These are phyloP conservation scores for Boletus edulis DNA, from an alignment of 768 basidiomycete species.

Conservation along the genomic window DNA sequence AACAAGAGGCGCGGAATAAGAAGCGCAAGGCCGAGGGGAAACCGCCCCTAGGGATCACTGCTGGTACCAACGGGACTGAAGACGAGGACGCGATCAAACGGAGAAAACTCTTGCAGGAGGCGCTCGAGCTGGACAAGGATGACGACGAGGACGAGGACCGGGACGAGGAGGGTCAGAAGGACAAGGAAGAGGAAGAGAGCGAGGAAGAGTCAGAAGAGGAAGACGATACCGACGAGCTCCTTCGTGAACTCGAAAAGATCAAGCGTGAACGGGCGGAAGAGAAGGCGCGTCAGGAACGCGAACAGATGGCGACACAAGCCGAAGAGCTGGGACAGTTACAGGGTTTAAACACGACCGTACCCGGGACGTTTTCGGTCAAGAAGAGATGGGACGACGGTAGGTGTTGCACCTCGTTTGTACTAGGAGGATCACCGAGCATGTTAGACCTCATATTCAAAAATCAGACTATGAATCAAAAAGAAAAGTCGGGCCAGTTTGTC, in stretches of 20 bases:
- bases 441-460: conserved; percentile 98
- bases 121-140: conserved; percentile 85
- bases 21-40: conserved; percentile 89
- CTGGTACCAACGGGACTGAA: conserved; percentile 37
- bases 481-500: conserved; percentile 80
- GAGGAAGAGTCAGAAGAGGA: conserved; percentile 61
- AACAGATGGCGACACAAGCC: conserved; percentile 59
- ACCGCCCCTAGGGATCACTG: conserved; percentile 36
- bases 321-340: conserved; percentile 75
- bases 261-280: conserved; percentile 95
- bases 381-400: conserved; percentile 93
- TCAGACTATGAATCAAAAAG: conserved; percentile 72
- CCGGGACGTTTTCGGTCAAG: conserved; percentile 89
- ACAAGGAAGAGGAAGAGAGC: conserved; percentile 40
- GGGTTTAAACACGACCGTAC: conserved; percentile 68
- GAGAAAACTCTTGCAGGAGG: conserved; percentile 83
- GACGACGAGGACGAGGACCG: conserved; percentile 64
- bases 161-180: conserved; percentile 35
- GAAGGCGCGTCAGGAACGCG: conserved; percentile 77
- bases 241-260: conserved; percentile 98
- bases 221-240: conserved; percentile 77
- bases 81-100: conserved; percentile 75
- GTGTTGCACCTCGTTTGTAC: conserved; percentile 22
- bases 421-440: not conserved
- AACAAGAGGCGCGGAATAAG: conserved; percentile 83